These are phyloP conservation scores for Daldinia loculata DNA, from an alignment of 495 filamentous ascomycete species.

Conservation along the genomic window DNA sequence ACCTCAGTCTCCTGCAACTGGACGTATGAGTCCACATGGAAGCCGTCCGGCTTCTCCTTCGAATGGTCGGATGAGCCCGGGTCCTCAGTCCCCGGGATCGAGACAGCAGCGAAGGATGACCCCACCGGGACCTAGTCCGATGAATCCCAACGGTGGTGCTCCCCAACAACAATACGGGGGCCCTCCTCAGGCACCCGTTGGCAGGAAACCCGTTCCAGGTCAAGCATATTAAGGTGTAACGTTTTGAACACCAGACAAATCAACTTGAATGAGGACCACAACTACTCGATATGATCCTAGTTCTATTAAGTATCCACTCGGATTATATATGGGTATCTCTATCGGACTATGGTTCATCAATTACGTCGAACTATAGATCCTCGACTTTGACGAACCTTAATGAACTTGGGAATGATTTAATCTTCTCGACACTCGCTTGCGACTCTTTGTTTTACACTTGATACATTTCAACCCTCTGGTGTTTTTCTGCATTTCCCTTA, in stretches of 20 bases:
- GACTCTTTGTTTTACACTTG: constrained; percentile 38
- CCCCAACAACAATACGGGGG: constrained; percentile 42
- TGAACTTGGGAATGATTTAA: constrained; percentile 43
- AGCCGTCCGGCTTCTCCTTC: constrained; percentile 49
- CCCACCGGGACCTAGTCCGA: constrained; percentile 68
- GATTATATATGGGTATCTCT: not conserved
- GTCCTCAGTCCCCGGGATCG: constrained; percentile 52
- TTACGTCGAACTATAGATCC: constrained; percentile 28
- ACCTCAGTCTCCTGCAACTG: constrained; percentile 53
- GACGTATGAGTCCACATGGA: constrained; percentile 50
- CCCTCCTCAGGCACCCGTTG: constrained; percentile 41
- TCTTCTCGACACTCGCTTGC: constrained; percentile 50
- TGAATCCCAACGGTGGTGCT: constrained; percentile 59
- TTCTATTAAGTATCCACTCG: not conserved
- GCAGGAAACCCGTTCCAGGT: constrained; percentile 58
- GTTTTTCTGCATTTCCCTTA: constrained; percentile 34
- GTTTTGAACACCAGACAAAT: constrained; percentile 1
- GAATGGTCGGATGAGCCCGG: constrained; percentile 46
- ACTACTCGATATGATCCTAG: constrained; percentile 6
- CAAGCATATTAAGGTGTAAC: constrained; percentile 54
- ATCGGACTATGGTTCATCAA: constrained; percentile 9
- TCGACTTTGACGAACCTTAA: constrained; percentile 40
- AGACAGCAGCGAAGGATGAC: constrained; percentile 56
- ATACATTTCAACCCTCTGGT: constrained; percentile 11
- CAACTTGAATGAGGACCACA: not conserved